These are phyloP conservation scores for Agrocybe chaxingu DNA, from an alignment of 768 basidiomycete genomes.

Conservation along the genomic window DNA sequence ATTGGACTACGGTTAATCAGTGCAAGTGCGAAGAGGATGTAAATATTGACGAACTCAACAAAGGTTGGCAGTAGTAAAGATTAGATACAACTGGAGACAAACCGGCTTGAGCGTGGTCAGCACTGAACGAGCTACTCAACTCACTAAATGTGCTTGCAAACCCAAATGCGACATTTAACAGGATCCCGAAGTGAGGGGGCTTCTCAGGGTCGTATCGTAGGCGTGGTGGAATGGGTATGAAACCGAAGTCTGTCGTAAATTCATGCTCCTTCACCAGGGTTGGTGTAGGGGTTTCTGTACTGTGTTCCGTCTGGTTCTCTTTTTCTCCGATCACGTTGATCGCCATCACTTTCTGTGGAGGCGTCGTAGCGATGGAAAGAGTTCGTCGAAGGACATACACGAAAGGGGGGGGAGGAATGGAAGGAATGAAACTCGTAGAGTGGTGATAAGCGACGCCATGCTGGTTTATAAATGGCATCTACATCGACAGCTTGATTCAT, in stretches of 20 bases:
- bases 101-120: background rate
- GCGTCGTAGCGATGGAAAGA: no score
- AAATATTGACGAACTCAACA: background rate
- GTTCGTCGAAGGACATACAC: no score
- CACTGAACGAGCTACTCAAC: constrained; percentile 9
- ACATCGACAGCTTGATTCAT: no score
- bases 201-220: constrained; percentile 48
- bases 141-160: constrained; percentile 56
- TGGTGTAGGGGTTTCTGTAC: no score
- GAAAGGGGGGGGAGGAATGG: no score
- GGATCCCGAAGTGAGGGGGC: constrained; percentile 49
- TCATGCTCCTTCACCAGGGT: no score
- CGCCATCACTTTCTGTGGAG: no score
- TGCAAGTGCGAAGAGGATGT: background rate
- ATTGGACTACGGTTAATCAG: constrained; percentile 29
- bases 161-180: constrained; percentile 58
- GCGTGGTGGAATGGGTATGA: constrained; percentile 59
- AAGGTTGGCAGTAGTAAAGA: constrained; percentile 10
- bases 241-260: constrained; percentile 48
- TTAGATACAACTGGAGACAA: constrained; percentile 4
- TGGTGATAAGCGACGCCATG: no score
- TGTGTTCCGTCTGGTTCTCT: no score
- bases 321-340: no score
- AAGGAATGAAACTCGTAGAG: no score
- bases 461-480: no score